Conservation (phyloP, 2,329 filamentous ascomycete genomes). For the Arthrinium phaeospermum region DNA sequence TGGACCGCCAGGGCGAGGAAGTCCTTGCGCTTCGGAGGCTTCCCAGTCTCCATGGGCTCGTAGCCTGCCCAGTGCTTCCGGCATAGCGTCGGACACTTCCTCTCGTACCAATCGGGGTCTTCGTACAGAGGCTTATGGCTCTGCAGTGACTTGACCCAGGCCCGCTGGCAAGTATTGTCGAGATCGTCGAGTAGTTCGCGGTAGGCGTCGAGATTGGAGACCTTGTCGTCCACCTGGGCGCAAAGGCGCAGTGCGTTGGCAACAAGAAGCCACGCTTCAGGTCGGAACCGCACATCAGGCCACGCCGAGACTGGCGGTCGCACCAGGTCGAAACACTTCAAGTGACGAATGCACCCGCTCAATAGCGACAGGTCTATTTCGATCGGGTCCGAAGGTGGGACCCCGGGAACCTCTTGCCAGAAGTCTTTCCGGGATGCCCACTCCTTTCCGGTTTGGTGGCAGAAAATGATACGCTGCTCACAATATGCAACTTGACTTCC, state of each 20-base stretch:
- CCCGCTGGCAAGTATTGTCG: conserved; percentile 35
- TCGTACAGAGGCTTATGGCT: conserved; percentile 39
- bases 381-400: conserved; percentile 28
- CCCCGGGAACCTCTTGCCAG: conserved; percentile 35
- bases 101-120: conserved; percentile 39
- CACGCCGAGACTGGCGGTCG: conserved; percentile 36
- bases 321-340: conserved; percentile 35
- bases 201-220: conserved; percentile 32
- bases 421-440: conserved; percentile 38
- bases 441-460: conserved; percentile 36
- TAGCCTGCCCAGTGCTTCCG: conserved; percentile 39
- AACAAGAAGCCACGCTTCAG: conserved; percentile 39
- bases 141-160: conserved; percentile 35
- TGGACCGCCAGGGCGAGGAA: conserved; percentile 38
- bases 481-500: conserved; percentile 23
- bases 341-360: conserved; percentile 38
- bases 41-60: conserved; percentile 41
- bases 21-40: conserved; percentile 39
- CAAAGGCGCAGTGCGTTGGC: conserved; percentile 39
- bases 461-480: conserved; percentile 38
- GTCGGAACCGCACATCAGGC: conserved; percentile 38
- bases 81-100: conserved; percentile 33
- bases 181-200: conserved; percentile 37
- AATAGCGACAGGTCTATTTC: conserved; percentile 37
- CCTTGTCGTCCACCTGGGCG: conserved; percentile 34